Conservation (phyloP, 352 stramenopile species). For the Pythium utonaiense region DNA sequence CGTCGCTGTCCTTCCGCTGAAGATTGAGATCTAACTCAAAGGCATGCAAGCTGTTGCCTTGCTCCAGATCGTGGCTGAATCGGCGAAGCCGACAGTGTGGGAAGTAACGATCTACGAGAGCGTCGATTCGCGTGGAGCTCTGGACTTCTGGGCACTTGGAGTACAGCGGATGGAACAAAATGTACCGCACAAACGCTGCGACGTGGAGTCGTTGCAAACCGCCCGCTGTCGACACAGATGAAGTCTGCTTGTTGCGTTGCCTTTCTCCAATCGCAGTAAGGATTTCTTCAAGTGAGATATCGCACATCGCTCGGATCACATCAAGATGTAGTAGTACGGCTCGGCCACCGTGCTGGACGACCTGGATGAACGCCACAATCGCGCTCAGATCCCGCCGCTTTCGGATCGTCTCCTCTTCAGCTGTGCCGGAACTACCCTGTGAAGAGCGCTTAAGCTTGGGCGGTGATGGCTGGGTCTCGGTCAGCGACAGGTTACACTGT, state of each 20-base stretch:
- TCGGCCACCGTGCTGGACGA: constrained; percentile 37
- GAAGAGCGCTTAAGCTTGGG: neutral
- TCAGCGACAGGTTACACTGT: constrained; percentile 43
- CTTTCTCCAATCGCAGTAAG: constrained; percentile 52
- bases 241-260: constrained; percentile 35
- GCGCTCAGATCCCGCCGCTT: constrained; percentile 37
- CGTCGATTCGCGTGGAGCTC: constrained; percentile 28
- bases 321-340: constrained; percentile 63
- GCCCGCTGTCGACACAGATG: constrained; percentile 17
- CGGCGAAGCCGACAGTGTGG: constrained; percentile 58
- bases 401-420: constrained; percentile 28
- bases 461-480: constrained; percentile 13
- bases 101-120: constrained; percentile 66
- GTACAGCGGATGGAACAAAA: constrained; percentile 76
- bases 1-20: constrained; percentile 16
- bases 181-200: constrained; percentile 65
- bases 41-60: constrained; percentile 8
- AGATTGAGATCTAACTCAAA: constrained; percentile 19
- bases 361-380: constrained; percentile 56
- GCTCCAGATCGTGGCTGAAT: constrained; percentile 58
- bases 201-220: constrained; percentile 45
- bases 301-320: constrained; percentile 30
- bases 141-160: constrained; percentile 42
- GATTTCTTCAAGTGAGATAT: constrained; percentile 53
- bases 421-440: constrained; percentile 3